Base-by-base conservation (phyloP, 208 protist species). In the Leptomonas pyrrhocoris region DNA sequence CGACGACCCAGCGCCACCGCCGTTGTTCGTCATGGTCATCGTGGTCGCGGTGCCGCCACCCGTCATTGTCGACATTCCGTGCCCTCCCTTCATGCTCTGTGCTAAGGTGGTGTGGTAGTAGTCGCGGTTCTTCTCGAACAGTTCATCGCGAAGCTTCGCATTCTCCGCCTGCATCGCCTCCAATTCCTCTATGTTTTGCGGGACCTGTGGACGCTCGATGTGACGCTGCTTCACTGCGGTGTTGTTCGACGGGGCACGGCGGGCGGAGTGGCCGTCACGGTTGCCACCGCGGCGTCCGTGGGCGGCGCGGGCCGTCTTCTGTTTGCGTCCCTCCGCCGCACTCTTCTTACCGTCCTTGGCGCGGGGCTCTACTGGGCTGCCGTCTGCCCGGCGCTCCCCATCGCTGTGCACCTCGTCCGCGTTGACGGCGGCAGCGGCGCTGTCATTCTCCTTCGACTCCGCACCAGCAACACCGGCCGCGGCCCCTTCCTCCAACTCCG, bases 151-250 rank as follows among this genome's bases (percentile, higher is more conserved):
- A 62, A 89, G 59, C 45, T 38, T 42, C 30, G 75, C 73, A 51
- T 89, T 89, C 27, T 85, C 77, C 16, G 55, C 56, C 57, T 80
- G 68, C 77, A 89, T 77, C 40, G 30, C 56, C 36, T 58, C 66
- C 63, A 89, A 70, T 73, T 89, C 76, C 57, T 83, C 80, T 19
- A 73, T 73, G 23, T 56, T 81, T 12, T 54, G 66, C 19, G 83
- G 83, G 9, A 83, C 64, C 15, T 68, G 38, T 6, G 75, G 61
- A 11, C 57, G 65, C 30, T 62, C 49, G 31, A 74, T 30, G 23
- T 45, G 50, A 4, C 19, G 30, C 45, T 21, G 53, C 50, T 54
- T 57, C 54, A 9, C 30, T 25, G 7, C 21, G 9, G 30, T 34
- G 5, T 49, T 49, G 56, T 13, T 42, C 9, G 38, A 13, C 9